Percentiles rank a stretch among this genome's conserved stretches.
These are phyloP conservation scores for Asterochloris sp. DNA, from an alignment of 139 green algal species.

Conservation along the genomic window DNA sequence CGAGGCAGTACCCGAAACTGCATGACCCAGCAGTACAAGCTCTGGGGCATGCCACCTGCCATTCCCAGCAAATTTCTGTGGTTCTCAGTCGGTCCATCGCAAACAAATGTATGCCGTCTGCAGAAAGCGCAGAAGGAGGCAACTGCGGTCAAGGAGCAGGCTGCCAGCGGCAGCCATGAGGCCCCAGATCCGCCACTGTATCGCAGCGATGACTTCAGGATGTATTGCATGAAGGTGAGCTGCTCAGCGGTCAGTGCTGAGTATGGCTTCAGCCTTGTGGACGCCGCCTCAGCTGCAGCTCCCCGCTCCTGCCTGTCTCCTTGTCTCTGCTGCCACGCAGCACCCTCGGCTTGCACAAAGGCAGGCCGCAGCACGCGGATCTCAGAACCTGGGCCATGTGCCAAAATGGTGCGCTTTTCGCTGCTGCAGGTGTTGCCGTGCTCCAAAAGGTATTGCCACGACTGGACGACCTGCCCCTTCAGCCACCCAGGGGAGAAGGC, in stretches of 20 bases:
- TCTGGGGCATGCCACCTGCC: too few relatives aligned
- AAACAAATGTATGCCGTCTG: too few relatives aligned
- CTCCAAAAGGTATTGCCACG: slow-evolving; percentile 68
- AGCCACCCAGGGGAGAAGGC: slow-evolving; percentile 94
- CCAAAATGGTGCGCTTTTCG: not conserved
- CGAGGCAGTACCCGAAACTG: too few relatives aligned
- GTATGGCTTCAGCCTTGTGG: not conserved
- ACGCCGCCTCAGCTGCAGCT: not conserved
- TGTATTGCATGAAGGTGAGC: slow-evolving; percentile 75
- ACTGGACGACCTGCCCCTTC: slow-evolving; percentile 85
- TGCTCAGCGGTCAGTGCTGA: not conserved
- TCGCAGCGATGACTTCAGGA: slow-evolving; percentile 68
- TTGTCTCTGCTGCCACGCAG: too few relatives aligned
- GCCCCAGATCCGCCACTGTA: slow-evolving; percentile 33
- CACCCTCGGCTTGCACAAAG: too few relatives aligned
- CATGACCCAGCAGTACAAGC: too few relatives aligned
- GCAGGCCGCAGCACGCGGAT: too few relatives aligned
- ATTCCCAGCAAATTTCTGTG: too few relatives aligned
- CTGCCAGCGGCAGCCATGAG: too few relatives aligned
- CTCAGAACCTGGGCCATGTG: not conserved
- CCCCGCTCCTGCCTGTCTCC: not conserved
- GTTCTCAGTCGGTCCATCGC: too few relatives aligned
- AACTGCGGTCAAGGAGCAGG: too few relatives aligned
- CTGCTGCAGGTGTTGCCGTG: slow-evolving; percentile 67
- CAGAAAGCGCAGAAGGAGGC: too few relatives aligned